A percentile compares a stretch with the other conserved stretches of the same genome.
Evolutionary conservation across 1,284 basidiomycete species (phyloP).

Genomic region (Cutaneotrichosporon spelunceum): DNA sequence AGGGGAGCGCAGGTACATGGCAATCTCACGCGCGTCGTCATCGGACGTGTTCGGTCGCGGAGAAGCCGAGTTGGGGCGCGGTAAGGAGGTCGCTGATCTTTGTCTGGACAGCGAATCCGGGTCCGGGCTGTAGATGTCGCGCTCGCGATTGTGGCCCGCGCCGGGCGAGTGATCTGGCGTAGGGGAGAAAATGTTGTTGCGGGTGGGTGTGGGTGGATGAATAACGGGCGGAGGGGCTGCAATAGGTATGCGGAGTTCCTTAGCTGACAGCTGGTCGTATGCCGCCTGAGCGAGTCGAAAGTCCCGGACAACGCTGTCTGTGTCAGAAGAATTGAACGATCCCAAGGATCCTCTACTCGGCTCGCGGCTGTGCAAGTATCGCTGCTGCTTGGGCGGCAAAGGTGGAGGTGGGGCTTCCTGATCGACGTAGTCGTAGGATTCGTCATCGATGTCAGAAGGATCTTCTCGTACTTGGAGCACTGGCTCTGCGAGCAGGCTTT

Average conservation of each 20-base stretch:
- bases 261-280: constrained; percentile 17
- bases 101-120: constrained; percentile 8
- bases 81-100: constrained; percentile 12
- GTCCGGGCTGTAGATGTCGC: constrained; percentile 6
- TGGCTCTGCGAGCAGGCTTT: background rate
- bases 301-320: constrained; percentile 22
- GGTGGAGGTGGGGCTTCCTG: constrained; percentile 4
- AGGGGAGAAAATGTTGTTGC: constrained; percentile 10
- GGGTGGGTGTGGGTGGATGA: constrained; percentile 2
- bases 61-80: constrained; percentile 16
- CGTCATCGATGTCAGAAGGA: background rate
- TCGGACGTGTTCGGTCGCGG: constrained; percentile 11
- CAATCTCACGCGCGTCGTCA: constrained; percentile 37
- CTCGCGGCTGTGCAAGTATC: constrained; percentile 11
- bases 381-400: constrained; percentile 2
- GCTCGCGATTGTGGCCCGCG: background rate
- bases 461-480: background rate
- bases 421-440: background rate
- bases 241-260: background rate
- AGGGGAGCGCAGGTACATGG: constrained; percentile 70
- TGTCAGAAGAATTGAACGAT: constrained; percentile 17
- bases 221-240: constrained; percentile 3
- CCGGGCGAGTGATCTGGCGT: constrained; percentile 17
- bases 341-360: constrained; percentile 9
- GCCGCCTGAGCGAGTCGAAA: constrained; percentile 23